Percentiles rank a stretch among this genome's conserved stretches.
phyloP scores from a whole-genome alignment of 768 basidiomycete genomes.

The Atractiella rhizophila region DNA sequence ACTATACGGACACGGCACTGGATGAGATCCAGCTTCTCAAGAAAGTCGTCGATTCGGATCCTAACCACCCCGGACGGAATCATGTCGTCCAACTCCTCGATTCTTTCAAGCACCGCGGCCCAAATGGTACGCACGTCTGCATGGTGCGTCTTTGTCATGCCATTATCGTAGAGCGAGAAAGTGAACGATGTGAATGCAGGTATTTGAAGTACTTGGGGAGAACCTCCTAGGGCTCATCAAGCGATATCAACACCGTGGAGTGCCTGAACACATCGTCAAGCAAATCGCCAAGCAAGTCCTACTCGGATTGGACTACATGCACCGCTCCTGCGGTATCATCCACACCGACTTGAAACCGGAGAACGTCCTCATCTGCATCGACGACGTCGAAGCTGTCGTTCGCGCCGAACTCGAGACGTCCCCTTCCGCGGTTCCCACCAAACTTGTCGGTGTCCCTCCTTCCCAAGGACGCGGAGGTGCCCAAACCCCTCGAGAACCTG shows the following conservation, averaged over 20 bases:
- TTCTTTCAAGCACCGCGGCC: constrained; percentile 87
- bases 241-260: constrained; percentile 91
- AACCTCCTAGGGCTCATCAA: constrained; percentile 86
- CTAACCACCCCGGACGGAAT: constrained; percentile 57
- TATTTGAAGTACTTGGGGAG: constrained; percentile 91
- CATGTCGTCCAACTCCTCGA: constrained; percentile 96
- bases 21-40: constrained; percentile 98
- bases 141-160: too few species aligned
- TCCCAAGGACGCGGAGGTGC: constrained; percentile 78
- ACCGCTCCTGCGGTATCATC: constrained; percentile 85
- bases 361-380: constrained; percentile 88
- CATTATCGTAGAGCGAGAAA: too few species aligned
- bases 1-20: constrained; percentile 92
- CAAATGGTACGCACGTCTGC: constrained; percentile 91
- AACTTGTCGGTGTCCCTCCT: constrained; percentile 67
- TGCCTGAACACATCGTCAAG: constrained; percentile 70
- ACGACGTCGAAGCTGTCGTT: constrained; percentile 84
- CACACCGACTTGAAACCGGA: constrained; percentile 97
- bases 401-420: constrained; percentile 27
- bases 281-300: constrained; percentile 94
- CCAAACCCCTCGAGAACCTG: constrained; percentile 72
- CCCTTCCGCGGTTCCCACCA: constrained; percentile 31
- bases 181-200: too few species aligned
- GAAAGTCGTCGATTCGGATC: constrained; percentile 64
- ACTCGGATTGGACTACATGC: constrained; percentile 91